Evolutionary conservation across 108 stramenopile species (phyloP).

Genomic region (Pseudonitzschia pungens): DNA sequence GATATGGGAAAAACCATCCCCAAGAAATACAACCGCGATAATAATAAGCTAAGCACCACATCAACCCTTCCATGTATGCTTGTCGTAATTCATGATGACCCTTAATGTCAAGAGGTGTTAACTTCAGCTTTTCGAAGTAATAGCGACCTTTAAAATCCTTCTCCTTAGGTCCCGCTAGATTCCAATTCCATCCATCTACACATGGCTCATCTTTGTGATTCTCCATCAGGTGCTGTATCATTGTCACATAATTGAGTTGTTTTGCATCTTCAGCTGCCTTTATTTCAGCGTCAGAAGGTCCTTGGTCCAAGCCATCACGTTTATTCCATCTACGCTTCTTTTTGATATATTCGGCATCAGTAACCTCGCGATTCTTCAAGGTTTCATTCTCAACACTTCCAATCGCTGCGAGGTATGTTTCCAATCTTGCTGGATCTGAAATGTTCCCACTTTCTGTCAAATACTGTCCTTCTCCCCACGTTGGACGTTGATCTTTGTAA

Average conservation of each 20-base stretch:
- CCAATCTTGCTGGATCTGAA: constrained; percentile 68
- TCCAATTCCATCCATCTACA: constrained; percentile 81
- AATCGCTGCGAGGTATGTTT: constrained; percentile 80
- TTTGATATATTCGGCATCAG: constrained; percentile 72
- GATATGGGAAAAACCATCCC: constrained; percentile 99
- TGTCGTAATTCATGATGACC: constrained; percentile 71
- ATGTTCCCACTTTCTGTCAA: constrained; percentile 87
- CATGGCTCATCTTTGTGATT: constrained; percentile 39
- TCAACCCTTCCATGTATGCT: constrained; percentile 95
- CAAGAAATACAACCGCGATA: constrained; percentile 96
- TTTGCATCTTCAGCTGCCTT: constrained; percentile 69
- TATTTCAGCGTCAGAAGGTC: constrained; percentile 82
- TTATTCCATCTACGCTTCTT: constrained; percentile 85
- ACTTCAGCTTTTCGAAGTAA: constrained; percentile 91
- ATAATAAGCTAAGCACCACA: constrained; percentile 99
- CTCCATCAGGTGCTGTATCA: constrained; percentile 66
- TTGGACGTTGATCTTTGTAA: constrained; percentile 84
- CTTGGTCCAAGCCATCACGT: constrained; percentile 64
- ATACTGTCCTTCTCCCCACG: constrained; percentile 88
- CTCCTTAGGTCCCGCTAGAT: constrained; percentile 45
- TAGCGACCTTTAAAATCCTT: constrained; percentile 95
- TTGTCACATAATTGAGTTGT: constrained; percentile 70
- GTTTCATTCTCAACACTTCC: constrained; percentile 88
- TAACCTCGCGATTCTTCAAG: constrained; percentile 73
- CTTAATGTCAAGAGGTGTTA: constrained; percentile 74